Percentiles rank a stretch among this genome's conserved stretches.
These are phyloP conservation scores for Peronospora tabacina DNA, from an alignment of 352 stramenopile genomes.

Conservation along the genomic window DNA sequence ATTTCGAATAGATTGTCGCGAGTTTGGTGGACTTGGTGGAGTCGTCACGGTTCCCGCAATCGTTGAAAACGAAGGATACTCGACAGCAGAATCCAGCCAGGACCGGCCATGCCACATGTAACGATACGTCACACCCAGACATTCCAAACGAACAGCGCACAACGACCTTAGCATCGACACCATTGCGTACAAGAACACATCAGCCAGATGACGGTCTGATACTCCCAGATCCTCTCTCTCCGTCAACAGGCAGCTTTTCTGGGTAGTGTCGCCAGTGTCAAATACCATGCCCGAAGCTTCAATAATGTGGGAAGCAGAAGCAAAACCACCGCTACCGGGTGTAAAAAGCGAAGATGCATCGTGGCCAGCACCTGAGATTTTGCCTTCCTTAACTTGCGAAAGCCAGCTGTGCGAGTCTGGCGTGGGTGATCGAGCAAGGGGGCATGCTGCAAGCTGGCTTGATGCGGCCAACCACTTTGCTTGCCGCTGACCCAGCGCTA, in stretches of 20 bases:
- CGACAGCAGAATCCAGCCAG: constrained; percentile 52
- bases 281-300: constrained; percentile 38
- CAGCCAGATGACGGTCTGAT: constrained; percentile 32
- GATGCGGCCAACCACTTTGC: constrained; percentile 63
- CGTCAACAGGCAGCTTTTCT: constrained; percentile 32
- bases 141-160: constrained; percentile 47
- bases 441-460: constrained; percentile 58
- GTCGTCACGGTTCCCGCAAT: constrained; percentile 2
- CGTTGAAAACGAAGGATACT: constrained; percentile 31
- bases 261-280: constrained; percentile 25
- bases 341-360: constrained; percentile 35
- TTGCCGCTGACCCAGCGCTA: constrained; percentile 32
- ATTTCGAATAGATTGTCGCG: constrained; percentile 20
- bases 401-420: constrained; percentile 71
- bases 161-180: constrained; percentile 48
- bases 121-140: constrained; percentile 40
- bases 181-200: constrained; percentile 54
- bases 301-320: constrained; percentile 31
- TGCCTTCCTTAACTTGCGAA: constrained; percentile 62
- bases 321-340: constrained; percentile 13
- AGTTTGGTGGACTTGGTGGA: constrained; percentile 22
- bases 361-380: constrained; percentile 63
- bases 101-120: constrained; percentile 47
- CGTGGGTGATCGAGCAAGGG: constrained; percentile 38
- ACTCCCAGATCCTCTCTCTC: constrained; percentile 40